These are phyloP conservation scores for Boeremia exigua DNA, from an alignment of 2,329 filamentous ascomycete species.

Conservation along the genomic window DNA sequence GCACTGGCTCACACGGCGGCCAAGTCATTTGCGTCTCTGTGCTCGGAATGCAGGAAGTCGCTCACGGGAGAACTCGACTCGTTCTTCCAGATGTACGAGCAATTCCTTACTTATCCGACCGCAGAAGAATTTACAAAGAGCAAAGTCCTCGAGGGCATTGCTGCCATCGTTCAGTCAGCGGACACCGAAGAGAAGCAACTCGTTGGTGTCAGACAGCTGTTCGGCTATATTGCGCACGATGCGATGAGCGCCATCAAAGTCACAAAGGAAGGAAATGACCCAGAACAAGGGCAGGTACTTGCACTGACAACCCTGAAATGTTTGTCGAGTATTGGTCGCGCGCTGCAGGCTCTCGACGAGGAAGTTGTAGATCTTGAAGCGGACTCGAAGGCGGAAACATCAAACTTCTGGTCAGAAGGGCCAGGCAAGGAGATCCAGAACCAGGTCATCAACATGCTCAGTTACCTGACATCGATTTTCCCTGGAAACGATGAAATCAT, in stretches of 20 bases:
- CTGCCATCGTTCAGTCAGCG: constrained; percentile 76
- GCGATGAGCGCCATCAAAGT: constrained; percentile 50
- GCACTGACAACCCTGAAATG: constrained; percentile 67
- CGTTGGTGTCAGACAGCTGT: constrained; percentile 62
- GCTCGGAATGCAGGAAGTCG: constrained; percentile 74
- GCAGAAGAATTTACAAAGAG: constrained; percentile 75
- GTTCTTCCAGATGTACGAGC: constrained; percentile 74
- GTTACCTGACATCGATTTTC: constrained; percentile 60
- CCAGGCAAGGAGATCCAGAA: constrained; percentile 59
- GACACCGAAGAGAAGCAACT: constrained; percentile 63
- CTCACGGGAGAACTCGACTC: constrained; percentile 70
- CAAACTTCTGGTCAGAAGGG: constrained; percentile 57
- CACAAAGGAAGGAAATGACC: constrained; percentile 41
- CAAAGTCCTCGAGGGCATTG: constrained; percentile 74
- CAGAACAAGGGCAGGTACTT: constrained; percentile 51
- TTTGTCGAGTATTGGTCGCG: constrained; percentile 72
- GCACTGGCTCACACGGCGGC: constrained; percentile 72
- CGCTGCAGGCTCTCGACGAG: constrained; percentile 72
- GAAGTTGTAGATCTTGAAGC: constrained; percentile 70
- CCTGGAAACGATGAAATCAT: constrained; percentile 69
- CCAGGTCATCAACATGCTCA: constrained; percentile 59
- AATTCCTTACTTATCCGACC: constrained; percentile 64
- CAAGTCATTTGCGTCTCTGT: constrained; percentile 75
- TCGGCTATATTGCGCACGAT: constrained; percentile 68
- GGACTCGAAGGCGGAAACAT: constrained; percentile 40